A percentile compares a stretch with the other conserved stretches of the same genome.
These are phyloP conservation scores for Coemansia sp. DNA, from an alignment of 192 early-diverging fungal species.

Conservation along the genomic window DNA sequence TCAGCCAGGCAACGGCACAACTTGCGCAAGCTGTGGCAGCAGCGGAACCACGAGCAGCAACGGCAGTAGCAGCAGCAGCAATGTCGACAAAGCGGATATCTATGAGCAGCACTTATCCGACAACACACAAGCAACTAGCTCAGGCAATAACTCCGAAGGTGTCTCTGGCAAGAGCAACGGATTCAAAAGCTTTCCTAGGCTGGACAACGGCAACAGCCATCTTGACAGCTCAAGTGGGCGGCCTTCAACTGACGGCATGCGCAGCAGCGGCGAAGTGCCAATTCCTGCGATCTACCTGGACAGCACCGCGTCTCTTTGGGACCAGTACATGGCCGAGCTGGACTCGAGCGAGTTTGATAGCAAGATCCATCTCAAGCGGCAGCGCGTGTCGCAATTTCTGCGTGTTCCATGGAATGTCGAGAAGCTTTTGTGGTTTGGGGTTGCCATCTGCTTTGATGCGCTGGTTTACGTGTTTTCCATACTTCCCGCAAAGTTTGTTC, in stretches of 20 bases:
- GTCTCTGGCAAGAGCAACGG: background rate
- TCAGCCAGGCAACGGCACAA: background rate
- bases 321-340: constrained; percentile 53
- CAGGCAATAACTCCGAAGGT: background rate
- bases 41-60: background rate
- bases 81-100: background rate
- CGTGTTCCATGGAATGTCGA: constrained; percentile 87
- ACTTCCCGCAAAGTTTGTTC: constrained; percentile 79
- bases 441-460: constrained; percentile 89
- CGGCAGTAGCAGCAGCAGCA: background rate
- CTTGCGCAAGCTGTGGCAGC: background rate
- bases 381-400: constrained; percentile 85
- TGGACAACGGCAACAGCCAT: background rate
- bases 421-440: constrained; percentile 92
- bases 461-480: constrained; percentile 96
- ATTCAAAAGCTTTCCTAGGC: background rate
- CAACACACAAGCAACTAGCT: background rate
- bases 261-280: constrained; percentile 21
- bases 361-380: constrained; percentile 81
- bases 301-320: constrained; percentile 50
- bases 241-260: constrained; percentile 6
- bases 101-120: background rate
- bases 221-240: background rate
- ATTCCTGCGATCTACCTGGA: constrained; percentile 51
- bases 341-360: constrained; percentile 64